A percentile compares a stretch with the other conserved stretches of the same genome.
Conservation (phyloP, 1,284 basidiomycete genomes). For the Moesziomyces parantarcticus region DNA sequence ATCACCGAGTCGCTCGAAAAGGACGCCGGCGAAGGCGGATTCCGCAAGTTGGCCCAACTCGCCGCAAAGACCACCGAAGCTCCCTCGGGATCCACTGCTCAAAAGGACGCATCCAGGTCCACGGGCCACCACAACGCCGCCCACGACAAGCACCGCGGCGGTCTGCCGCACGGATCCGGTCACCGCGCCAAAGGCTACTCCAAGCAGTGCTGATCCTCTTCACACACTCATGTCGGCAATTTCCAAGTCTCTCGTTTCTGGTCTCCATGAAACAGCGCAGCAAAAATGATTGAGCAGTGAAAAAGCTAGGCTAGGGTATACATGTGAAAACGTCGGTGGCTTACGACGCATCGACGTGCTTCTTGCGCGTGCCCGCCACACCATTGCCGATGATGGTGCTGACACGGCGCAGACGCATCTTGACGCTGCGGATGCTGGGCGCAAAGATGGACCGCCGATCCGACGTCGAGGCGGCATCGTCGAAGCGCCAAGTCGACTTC, state of each 20-base stretch:
- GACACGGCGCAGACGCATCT: slow-evolving; percentile 20
- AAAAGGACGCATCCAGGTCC: slow-evolving; percentile 1
- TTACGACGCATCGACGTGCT: neutral
- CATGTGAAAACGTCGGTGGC: neutral
- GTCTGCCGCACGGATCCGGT: slow-evolving; percentile 44
- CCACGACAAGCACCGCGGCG: slow-evolving; percentile 45
- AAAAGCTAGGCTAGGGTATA: no score
- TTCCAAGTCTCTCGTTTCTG: no score
- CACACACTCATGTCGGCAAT: neutral
- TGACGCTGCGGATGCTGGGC: slow-evolving; percentile 38
- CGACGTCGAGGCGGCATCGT: slow-evolving; percentile 1
- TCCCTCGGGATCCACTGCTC: slow-evolving; percentile 6
- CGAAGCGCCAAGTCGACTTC: neutral
- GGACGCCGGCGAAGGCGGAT: slow-evolving; percentile 27
- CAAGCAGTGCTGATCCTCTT: slow-evolving; percentile 58
- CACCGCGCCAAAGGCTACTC: slow-evolving; percentile 48
- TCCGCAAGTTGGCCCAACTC: slow-evolving; percentile 29
- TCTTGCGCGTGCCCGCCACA: neutral
- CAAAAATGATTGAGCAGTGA: no score
- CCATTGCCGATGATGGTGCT: slow-evolving; percentile 33
- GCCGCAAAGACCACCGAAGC: slow-evolving; percentile 9
- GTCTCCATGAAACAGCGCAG: no score
- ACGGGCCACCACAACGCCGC: slow-evolving; percentile 28
- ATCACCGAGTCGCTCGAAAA: slow-evolving; percentile 58
- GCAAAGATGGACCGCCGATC: slow-evolving; percentile 40